These are phyloP conservation scores for Phyllachora maydis DNA, from an alignment of 2,329 filamentous ascomycete species.

Conservation along the genomic window DNA sequence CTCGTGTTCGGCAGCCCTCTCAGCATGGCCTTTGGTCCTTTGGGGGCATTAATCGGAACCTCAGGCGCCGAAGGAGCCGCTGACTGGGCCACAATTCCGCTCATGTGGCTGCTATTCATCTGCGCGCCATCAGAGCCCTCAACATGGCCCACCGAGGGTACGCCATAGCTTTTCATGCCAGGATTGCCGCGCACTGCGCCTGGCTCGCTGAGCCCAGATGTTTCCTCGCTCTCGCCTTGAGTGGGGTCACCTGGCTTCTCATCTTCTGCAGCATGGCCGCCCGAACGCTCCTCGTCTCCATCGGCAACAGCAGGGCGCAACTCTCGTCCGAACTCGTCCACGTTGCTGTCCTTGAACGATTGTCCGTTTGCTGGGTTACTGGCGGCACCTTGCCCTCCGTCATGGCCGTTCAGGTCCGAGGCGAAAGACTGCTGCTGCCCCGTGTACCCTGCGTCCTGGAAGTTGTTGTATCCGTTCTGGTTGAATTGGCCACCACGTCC, in stretches of 20 bases:
- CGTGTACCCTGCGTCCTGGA: conserved; percentile 8
- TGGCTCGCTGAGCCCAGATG: too few species aligned
- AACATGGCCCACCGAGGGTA: conserved; percentile 3
- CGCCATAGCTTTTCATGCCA: conserved; percentile 3
- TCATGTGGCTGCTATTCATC: too few species aligned
- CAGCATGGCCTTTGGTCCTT: conserved; percentile 85
- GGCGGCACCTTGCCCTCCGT: conserved; percentile 5
- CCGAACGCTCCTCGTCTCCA: too few species aligned
- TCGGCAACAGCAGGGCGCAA: conserved; percentile 7
- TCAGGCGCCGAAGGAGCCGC: conserved; percentile 11
- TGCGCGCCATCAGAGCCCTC: conserved; percentile 6
- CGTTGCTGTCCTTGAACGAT: too few species aligned
- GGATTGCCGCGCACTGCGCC: too few species aligned
- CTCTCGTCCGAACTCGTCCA: conserved; percentile 12
- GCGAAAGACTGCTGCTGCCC: conserved; percentile 6
- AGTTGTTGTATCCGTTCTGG: conserved; percentile 10
- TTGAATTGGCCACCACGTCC: conserved; percentile 8
- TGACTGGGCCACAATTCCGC: too few species aligned
- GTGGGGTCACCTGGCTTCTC: too few species aligned
- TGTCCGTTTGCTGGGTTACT: too few species aligned
- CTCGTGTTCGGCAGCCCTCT: conserved; percentile 72
- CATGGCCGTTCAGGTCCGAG: conserved; percentile 3
- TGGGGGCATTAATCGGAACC: conserved; percentile 55
- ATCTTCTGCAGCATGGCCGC: too few species aligned
- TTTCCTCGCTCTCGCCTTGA: too few species aligned